Evolutionary conservation across 208 protist species (phyloP).

Genomic region (Leptomonas pyrrhocoris): DNA sequence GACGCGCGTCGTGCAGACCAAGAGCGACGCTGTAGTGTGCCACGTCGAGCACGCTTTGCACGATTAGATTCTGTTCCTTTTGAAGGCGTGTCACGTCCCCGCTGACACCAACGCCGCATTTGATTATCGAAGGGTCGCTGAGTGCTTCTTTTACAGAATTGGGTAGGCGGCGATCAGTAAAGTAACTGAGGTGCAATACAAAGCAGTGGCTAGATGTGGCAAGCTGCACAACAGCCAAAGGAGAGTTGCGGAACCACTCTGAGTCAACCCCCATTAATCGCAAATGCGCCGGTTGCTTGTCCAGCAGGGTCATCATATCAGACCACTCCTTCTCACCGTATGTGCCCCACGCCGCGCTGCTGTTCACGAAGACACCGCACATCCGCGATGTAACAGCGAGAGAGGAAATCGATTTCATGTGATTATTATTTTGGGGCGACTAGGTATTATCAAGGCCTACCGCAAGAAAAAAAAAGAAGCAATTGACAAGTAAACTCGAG

Average conservation of each 20-base stretch:
- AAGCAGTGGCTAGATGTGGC: constrained; percentile 65
- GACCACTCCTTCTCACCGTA: constrained; percentile 39
- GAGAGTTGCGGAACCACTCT: constrained; percentile 61
- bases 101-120: constrained; percentile 54
- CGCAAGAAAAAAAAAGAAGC: not conserved
- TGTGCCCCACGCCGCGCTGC: constrained; percentile 30
- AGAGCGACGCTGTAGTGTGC: constrained; percentile 38
- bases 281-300: constrained; percentile 16
- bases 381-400: constrained; percentile 14
- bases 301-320: constrained; percentile 43
- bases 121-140: constrained; percentile 39
- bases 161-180: constrained; percentile 40
- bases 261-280: constrained; percentile 55
- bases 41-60: constrained; percentile 44
- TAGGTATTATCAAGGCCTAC: not conserved
- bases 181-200: constrained; percentile 61
- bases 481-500: too few relatives aligned
- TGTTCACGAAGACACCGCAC: constrained; percentile 36
- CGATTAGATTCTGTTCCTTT: constrained; percentile 32
- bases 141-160: constrained; percentile 27
- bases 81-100: constrained; percentile 44
- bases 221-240: constrained; percentile 55
- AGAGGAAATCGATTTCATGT: constrained; percentile 30
- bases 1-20: constrained; percentile 14
- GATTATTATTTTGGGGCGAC: not conserved